Evolutionary conservation across 1,139 yeast genomes (phyloP).

Genomic region (Hansenula sp.): DNA sequence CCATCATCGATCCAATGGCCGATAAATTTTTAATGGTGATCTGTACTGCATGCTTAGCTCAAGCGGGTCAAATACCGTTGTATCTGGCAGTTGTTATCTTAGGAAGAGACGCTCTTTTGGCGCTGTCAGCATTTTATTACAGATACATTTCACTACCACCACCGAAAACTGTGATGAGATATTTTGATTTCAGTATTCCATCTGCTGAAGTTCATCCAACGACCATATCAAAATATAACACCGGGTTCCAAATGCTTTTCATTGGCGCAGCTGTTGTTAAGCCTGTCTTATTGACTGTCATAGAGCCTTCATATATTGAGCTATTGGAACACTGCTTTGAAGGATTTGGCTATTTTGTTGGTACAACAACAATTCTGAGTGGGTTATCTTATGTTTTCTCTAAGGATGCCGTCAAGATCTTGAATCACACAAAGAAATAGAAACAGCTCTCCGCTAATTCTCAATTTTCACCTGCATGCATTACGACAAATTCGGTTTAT

Average conservation of each 20-base stretch:
- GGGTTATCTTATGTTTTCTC: conserved; percentile 75
- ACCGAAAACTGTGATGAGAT: conserved; percentile 70
- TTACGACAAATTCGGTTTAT: not conserved
- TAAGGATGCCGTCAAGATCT: conserved; percentile 58
- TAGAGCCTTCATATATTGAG: conserved; percentile 12
- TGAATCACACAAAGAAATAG: conserved; percentile 21
- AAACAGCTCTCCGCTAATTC: not conserved
- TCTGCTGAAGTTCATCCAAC: conserved; percentile 91
- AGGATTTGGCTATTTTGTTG: conserved; percentile 58
- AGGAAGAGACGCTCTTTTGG: conserved; percentile 80
- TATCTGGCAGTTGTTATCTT: conserved; percentile 70
- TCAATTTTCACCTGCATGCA: too few species aligned
- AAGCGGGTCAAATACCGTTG: conserved; percentile 62
- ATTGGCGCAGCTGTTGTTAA: conserved; percentile 70
- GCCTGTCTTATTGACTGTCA: conserved; percentile 46
- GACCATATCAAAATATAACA: conserved; percentile 80
- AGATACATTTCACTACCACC: conserved; percentile 72
- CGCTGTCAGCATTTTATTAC: conserved; percentile 69
- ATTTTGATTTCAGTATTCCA: conserved; percentile 75
- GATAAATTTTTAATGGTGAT: conserved; percentile 89
- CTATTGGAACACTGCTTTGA: conserved; percentile 19
- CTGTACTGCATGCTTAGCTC: conserved; percentile 74
- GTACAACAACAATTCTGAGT: conserved; percentile 71
- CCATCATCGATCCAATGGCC: conserved; percentile 92
- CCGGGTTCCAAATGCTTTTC: conserved; percentile 89